Conservation (phyloP, 148 eudicot species). For the Salicornia ramosissima region DNA sequence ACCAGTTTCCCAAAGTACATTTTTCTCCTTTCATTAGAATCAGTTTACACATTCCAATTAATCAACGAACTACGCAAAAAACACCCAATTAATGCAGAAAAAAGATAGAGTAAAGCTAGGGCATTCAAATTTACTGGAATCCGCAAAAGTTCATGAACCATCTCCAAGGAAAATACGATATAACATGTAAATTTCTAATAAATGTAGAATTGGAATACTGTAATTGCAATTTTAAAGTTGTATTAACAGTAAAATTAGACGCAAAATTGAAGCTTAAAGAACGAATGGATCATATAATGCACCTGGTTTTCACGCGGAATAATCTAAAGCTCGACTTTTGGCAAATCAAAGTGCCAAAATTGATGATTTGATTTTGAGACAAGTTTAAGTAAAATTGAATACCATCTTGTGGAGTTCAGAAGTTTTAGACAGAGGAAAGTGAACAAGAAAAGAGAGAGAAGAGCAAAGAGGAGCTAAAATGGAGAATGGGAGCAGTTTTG, state of each 20-base stretch:
- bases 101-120: constrained; percentile 6
- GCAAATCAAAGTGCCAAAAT: not conserved
- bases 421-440: no score
- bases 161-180: not conserved
- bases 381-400: not conserved
- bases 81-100: not conserved
- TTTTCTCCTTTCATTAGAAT: no score
- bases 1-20: no score
- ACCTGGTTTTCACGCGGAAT: constrained; percentile 1
- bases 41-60: not conserved
- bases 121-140: constrained; percentile 11
- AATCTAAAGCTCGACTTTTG: not conserved
- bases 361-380: not conserved
- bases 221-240: not conserved
- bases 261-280: not conserved
- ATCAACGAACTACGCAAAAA: not conserved
- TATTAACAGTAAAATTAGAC: not conserved
- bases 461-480: not conserved
- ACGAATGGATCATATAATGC: not conserved
- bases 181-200: not conserved
- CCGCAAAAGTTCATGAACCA: constrained; percentile 8
- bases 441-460: not conserved
- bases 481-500: no score
- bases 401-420: not conserved
- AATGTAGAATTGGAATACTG: not conserved